Evolutionary conservation across 73 alveolate genomes (phyloP), one percentile per base, ranked within the genome.

Genomic region (Paramecium caudatum): DNA sequence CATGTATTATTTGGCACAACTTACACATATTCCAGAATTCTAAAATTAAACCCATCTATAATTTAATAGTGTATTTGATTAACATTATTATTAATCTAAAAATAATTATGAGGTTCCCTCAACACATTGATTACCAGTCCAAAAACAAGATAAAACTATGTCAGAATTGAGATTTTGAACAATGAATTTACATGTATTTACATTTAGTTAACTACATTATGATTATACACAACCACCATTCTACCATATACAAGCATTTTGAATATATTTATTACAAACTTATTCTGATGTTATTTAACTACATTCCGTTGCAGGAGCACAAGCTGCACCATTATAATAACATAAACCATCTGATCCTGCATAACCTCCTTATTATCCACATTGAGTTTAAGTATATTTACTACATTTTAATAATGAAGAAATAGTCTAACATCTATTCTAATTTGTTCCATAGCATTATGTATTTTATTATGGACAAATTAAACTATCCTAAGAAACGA

Each of bases 321-420:
- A 55, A 27, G 23, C 32, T 12, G 9, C 1, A 23, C 0, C 16
- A 55, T 55, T 6, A 37, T 43, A 55, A 55, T 15, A 3, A 21
- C 80, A 55, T 7, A 55, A 23, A 2, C 80, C 80, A 55, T 55
- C 46, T 0, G 43, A 55, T 5, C 80, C 80, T 19, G 7, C 41
- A 55, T 55, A 55, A 27, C 80, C 80, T 19, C 80, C 80, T 7
- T 55, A 5, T 23, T 55, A 55, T 27, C 80, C 80, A 55, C 80
- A 55, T 27, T 7, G 23, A 27, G 25, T 43, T 5, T 27, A 10
- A 10, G 9, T 0, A 55, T 7, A 55, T 12, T 37, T 55, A 5
- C 2, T 4, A 21, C 80, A 55, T 19, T 21, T 21, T 5, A 43
- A 43, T 55, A 55, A 5, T 5, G 43, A 55, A 4, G 46, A 3